Conservation (phyloP, 805 yeast genomes). For the Jamesozyma lodderae region DNA sequence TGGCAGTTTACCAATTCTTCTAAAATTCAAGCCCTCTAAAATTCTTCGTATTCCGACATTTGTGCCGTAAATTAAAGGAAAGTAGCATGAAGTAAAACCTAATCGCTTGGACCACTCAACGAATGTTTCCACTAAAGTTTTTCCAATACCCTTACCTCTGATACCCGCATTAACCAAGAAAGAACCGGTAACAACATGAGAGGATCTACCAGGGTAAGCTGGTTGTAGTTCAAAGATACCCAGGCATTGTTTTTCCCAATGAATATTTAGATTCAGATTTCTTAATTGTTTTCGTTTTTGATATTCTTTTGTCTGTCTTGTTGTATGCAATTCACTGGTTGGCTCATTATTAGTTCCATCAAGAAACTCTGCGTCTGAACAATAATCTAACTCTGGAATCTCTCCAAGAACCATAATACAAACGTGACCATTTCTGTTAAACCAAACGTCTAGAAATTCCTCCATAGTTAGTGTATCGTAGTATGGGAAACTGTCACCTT, state of each 20-base stretch:
- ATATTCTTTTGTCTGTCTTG: slow-evolving; percentile 22
- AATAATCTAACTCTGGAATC: slow-evolving; percentile 39
- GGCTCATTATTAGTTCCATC: neutral
- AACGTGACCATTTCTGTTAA: slow-evolving; percentile 41
- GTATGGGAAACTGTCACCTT: slow-evolving; percentile 82
- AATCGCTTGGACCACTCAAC: slow-evolving; percentile 85
- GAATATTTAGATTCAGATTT: slow-evolving; percentile 34
- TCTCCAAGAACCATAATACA: slow-evolving; percentile 69
- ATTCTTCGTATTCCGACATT: slow-evolving; percentile 75
- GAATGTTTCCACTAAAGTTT: slow-evolving; percentile 73
- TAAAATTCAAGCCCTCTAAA: slow-evolving; percentile 68
- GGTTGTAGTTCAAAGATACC: slow-evolving; percentile 84
- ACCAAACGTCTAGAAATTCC: slow-evolving; percentile 81
- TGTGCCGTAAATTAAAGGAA: slow-evolving; percentile 82
- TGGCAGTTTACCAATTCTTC: slow-evolving; percentile 67
- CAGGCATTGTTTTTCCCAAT: slow-evolving; percentile 89
- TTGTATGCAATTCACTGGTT: slow-evolving; percentile 7
- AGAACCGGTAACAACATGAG: slow-evolving; percentile 86
- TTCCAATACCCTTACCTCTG: slow-evolving; percentile 85
- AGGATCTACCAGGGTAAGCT: slow-evolving; percentile 84
- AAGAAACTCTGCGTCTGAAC: slow-evolving; percentile 3
- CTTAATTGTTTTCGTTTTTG: slow-evolving; percentile 22
- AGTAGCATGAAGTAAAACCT: slow-evolving; percentile 77
- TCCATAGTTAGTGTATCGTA: slow-evolving; percentile 70
- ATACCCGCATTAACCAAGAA: slow-evolving; percentile 89